These are phyloP conservation scores for Gossypium raimondii DNA, from an alignment of 345 rosid genomes.

Conservation along the genomic window DNA sequence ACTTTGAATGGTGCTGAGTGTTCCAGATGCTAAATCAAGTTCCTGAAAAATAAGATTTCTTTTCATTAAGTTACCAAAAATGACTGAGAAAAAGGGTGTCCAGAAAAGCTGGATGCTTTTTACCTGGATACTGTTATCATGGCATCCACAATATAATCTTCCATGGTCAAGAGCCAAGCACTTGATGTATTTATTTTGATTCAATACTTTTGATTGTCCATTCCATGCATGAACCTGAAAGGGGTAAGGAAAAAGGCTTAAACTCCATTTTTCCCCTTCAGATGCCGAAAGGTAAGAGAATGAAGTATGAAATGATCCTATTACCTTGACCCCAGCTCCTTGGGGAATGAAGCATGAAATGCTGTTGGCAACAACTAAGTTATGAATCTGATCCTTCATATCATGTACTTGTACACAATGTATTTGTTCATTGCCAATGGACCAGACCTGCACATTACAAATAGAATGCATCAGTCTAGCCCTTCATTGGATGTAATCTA, in stretches of 20 bases:
- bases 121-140: conserved; percentile 68
- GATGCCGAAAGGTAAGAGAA: background rate
- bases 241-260: background rate
- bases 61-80: background rate
- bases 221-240: conserved; percentile 60
- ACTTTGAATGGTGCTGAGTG: conserved; percentile 42
- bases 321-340: conserved; percentile 71
- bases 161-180: conserved; percentile 53
- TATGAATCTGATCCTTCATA: conserved; percentile 60
- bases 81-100: background rate
- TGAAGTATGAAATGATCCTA: background rate
- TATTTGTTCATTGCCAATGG: conserved; percentile 35
- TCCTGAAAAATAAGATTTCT: conserved; percentile 35
- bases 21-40: conserved; percentile 67
- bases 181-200: conserved; percentile 42
- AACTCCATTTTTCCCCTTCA: background rate
- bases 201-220: conserved; percentile 49
- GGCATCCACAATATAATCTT: conserved; percentile 64
- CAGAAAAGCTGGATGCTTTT: background rate
- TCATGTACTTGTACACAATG: conserved; percentile 53
- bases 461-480: background rate
- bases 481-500: background rate
- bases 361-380: conserved; percentile 44
- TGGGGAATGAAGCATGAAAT: conserved; percentile 60
- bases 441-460: conserved; percentile 46